Evolutionary conservation across 78 protist genomes (phyloP).

Genomic region (Protostelium mycophagum): DNA sequence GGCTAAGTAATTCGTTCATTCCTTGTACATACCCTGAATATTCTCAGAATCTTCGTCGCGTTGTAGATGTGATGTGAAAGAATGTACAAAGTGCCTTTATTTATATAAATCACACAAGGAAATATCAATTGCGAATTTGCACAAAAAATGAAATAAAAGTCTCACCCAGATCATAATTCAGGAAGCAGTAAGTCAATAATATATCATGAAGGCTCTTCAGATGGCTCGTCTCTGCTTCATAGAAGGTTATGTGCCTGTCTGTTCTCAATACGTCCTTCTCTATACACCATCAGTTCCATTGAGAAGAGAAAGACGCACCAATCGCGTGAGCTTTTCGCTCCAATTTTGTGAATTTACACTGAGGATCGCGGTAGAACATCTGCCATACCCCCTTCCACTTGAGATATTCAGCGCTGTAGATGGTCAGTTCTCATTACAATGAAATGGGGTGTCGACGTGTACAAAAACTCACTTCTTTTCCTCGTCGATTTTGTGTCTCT

Average conservation of each 20-base stretch:
- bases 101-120: background rate
- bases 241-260: constrained; percentile 29
- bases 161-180: constrained; percentile 45
- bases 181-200: constrained; percentile 51
- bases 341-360: background rate
- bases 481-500: constrained; percentile 16
- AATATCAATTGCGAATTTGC: background rate
- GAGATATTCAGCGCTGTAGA: background rate
- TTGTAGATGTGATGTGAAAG: background rate
- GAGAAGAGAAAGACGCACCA: background rate
- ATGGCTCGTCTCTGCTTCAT: constrained; percentile 15
- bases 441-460: constrained; percentile 2
- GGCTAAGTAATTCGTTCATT: constrained; percentile 60
- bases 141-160: background rate
- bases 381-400: background rate
- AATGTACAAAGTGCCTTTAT: background rate
- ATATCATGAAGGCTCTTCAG: constrained; percentile 25
- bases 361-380: background rate
- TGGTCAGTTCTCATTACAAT: background rate
- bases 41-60: background rate
- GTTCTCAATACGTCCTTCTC: constrained; percentile 65
- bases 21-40: constrained; percentile 67
- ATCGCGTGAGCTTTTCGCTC: background rate
- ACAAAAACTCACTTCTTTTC: constrained; percentile 39
- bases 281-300: no score